Conservation (phyloP, 139 green algal species). For the Chlorella sp. region DNA sequence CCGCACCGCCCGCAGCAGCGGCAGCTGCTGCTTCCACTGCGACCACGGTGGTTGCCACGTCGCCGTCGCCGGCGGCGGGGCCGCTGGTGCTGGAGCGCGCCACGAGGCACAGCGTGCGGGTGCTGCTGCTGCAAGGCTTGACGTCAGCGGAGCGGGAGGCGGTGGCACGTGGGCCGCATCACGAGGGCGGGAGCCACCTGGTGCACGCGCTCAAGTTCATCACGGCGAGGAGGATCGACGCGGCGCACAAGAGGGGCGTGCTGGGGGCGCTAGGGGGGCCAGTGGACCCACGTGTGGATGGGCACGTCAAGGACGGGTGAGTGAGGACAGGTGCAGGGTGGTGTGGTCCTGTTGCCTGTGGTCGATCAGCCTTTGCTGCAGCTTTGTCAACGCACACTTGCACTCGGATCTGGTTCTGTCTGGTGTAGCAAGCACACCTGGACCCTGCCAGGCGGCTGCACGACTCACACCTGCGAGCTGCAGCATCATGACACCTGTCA, state of each 20-base stretch:
- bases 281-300: conserved; percentile 52
- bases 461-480: too few relatives aligned
- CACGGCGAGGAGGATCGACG: conserved; percentile 22
- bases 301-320: too few relatives aligned
- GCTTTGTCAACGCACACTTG: too few relatives aligned
- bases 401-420: too few relatives aligned
- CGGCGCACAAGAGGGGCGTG: conserved; percentile 27
- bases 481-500: too few relatives aligned
- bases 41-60: background rate
- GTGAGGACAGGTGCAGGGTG: too few relatives aligned
- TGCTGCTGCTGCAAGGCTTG: conserved; percentile 54
- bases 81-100: background rate
- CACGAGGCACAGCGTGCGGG: too few relatives aligned
- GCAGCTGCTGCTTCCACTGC: background rate
- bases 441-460: too few relatives aligned
- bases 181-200: conserved; percentile 22
- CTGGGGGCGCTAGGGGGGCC: conserved; percentile 56
- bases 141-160: conserved; percentile 16
- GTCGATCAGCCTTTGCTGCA: conserved; percentile 29
- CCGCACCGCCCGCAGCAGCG: background rate
- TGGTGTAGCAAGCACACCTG: too few relatives aligned
- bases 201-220: conserved; percentile 54
- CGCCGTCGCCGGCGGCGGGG: background rate
- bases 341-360: too few relatives aligned
- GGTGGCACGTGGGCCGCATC: conserved; percentile 21